A percentile compares a stretch with the other conserved stretches of the same genome.
These are phyloP conservation scores for Eimeria mitis DNA, from an alignment of 169 alveolate species.

Conservation along the genomic window DNA sequence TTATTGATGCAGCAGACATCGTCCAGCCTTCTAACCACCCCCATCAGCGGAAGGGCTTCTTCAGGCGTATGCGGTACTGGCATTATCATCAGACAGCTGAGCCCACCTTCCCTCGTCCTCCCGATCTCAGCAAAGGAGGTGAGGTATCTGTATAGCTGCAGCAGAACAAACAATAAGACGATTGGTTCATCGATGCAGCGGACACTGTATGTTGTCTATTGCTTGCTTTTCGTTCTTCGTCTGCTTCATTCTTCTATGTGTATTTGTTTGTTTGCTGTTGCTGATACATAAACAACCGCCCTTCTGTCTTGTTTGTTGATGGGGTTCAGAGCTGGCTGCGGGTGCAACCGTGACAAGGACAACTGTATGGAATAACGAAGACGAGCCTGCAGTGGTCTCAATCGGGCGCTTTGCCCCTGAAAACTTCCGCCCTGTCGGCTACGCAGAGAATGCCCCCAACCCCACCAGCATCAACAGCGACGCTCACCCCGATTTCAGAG, in stretches of 20 bases:
- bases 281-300: neutral
- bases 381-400: conserved; percentile 93
- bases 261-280: conserved; percentile 29
- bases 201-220: too few species aligned
- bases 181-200: too few species aligned
- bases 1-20: conserved; percentile 86
- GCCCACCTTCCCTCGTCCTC: conserved; percentile 92
- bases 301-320: neutral
- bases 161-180: too few species aligned
- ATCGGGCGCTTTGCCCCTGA: conserved; percentile 91
- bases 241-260: neutral
- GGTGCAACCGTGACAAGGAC: conserved; percentile 94
- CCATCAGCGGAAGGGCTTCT: conserved; percentile 87
- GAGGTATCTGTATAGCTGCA: neutral
- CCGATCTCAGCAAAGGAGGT: conserved; percentile 88
- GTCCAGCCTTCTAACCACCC: conserved; percentile 89
- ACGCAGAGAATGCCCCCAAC: conserved; percentile 90
- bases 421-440: conserved; percentile 93
- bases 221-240: neutral
- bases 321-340: conserved; percentile 89
- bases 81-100: conserved; percentile 93
- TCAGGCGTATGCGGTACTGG: conserved; percentile 88
- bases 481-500: conserved; percentile 92
- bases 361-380: conserved; percentile 91
- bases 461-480: conserved; percentile 91